These are phyloP conservation scores for Inonotus hispidus DNA, from an alignment of 1,284 basidiomycete species.

Conservation along the genomic window DNA sequence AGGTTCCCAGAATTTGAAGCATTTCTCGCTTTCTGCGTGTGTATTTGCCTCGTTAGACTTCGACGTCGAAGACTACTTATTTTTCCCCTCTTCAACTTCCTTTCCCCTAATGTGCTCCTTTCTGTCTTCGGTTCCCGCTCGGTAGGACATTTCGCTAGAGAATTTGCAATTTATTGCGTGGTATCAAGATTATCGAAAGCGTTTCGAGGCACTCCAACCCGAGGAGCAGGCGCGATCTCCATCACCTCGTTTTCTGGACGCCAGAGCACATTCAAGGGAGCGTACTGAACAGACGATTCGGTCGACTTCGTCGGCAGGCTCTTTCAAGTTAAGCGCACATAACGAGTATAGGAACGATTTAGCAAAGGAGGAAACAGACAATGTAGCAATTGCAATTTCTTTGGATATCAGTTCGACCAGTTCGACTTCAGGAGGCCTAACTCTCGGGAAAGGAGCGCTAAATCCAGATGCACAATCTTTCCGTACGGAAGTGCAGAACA, in stretches of 20 bases:
- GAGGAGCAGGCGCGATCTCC: conserved; percentile 23
- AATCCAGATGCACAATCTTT: conserved; percentile 25
- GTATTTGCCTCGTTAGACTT: neutral
- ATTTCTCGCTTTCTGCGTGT: conserved; percentile 30
- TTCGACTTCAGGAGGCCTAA: conserved; percentile 5
- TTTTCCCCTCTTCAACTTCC: neutral
- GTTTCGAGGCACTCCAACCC: conserved; percentile 30
- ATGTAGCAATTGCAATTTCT: neutral
- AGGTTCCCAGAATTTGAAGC: conserved; percentile 36
- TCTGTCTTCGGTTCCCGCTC: neutral
- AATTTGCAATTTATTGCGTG: conserved; percentile 40
- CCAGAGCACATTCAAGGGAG: neutral
- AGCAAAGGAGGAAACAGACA: too few species aligned
- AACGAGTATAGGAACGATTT: too few species aligned
- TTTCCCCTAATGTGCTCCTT: neutral
- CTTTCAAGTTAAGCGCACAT: neutral
- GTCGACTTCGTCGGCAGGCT: conserved; percentile 18
- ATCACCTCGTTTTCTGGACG: neutral
- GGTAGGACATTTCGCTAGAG: conserved; percentile 36
- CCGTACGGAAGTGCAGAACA: conserved; percentile 30
- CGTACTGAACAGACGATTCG: conserved; percentile 22
- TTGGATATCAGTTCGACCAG: neutral
- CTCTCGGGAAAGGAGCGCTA: conserved; percentile 13
- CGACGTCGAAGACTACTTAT: neutral
- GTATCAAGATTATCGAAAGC: conserved; percentile 36